Base-by-base conservation (phyloP, 345 rosid species). In the Eutrema japonicum region DNA sequence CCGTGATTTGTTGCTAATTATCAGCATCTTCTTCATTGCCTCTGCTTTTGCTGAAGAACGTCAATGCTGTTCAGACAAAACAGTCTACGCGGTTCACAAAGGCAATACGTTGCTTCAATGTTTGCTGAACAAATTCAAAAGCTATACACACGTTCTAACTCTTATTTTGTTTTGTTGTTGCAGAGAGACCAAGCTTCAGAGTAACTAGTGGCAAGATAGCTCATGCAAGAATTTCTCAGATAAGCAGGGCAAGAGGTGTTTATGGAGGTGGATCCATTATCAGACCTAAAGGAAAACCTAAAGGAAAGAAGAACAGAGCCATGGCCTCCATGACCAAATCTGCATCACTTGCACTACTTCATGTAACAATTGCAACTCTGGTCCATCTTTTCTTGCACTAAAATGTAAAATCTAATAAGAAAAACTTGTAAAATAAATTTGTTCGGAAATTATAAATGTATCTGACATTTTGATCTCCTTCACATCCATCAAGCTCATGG, bases 221-320 rank as follows among this genome's bases (percentile, higher is more conserved):
- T 41, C 49, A 67, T 43, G 57, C 33, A 59, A 53, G 37, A 4
- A 8, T 66, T 58, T 58, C 73, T 3, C 61, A 66, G 52, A 40
- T 70, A 7, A 66, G 41, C 36, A 65, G 10, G 51, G 65, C 73
- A 50, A 77, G 14, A 72, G 64, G 53, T 56, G 73, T 49, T 36
- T 35, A 42, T 57, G 77, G 77, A 64, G 77, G 73, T 49, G 68
- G 35, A 7, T 46, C 55, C 26, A 42, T 58, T 3, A 10, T 37
- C 50, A 72, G 14, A 60, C 73, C 72, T 26, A 66, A 48, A 58
- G 64, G 73, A 27, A 71, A 71, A 60, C 73, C 72, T 26, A 66
- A 48, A 58, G 64, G 73, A 27, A 71, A 71, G 5, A 77, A 71
- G 77, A 71, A 50, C 50, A 37, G 13, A 27, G 73, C 73, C 56